phyloP scores from a whole-genome alignment of 2,329 filamentous ascomycete species.

The Epichloe coenophiala region DNA sequence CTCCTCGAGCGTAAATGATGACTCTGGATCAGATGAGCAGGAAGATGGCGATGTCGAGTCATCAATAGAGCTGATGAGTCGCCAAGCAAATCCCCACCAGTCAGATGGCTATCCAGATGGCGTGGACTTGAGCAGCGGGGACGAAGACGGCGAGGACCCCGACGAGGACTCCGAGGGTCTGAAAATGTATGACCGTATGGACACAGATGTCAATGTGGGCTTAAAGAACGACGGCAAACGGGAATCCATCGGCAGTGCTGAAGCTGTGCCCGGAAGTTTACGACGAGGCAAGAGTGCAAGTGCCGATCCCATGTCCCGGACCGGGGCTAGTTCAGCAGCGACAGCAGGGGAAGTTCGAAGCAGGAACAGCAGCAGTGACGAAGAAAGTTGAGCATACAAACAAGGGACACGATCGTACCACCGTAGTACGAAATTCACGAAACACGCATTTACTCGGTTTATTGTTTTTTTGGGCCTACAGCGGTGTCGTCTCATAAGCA shows the following conservation, averaged over 20 bases:
- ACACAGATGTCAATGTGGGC: slow-evolving; percentile 6
- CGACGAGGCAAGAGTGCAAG: slow-evolving; percentile 20
- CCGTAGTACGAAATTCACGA: background rate
- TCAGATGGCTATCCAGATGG: slow-evolving; percentile 29
- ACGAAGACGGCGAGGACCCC: slow-evolving; percentile 27
- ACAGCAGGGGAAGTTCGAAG: slow-evolving; percentile 27
- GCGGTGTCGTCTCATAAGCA: background rate
- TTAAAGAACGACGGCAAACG: slow-evolving; percentile 1
- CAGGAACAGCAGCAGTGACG: slow-evolving; percentile 20
- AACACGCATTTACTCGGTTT: background rate
- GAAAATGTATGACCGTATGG: slow-evolving; percentile 15
- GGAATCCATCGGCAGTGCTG: slow-evolving; percentile 18
- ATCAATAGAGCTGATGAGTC: slow-evolving; percentile 18
- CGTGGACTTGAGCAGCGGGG: slow-evolving; percentile 26
- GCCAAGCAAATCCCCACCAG: slow-evolving; percentile 21
- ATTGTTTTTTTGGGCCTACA: background rate
- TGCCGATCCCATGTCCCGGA: slow-evolving; percentile 13
- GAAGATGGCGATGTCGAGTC: slow-evolving; percentile 16
- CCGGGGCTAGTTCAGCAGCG: slow-evolving; percentile 24
- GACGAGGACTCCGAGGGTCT: slow-evolving; percentile 16
- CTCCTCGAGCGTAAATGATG: slow-evolving; percentile 20
- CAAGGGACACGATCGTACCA: background rate
- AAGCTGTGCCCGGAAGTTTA: slow-evolving; percentile 18
- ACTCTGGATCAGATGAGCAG: slow-evolving; percentile 14
- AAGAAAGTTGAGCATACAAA: background rate